Evolutionary conservation across 2,329 filamentous ascomycete species (phyloP).

Genomic region (Periconia sp.): DNA sequence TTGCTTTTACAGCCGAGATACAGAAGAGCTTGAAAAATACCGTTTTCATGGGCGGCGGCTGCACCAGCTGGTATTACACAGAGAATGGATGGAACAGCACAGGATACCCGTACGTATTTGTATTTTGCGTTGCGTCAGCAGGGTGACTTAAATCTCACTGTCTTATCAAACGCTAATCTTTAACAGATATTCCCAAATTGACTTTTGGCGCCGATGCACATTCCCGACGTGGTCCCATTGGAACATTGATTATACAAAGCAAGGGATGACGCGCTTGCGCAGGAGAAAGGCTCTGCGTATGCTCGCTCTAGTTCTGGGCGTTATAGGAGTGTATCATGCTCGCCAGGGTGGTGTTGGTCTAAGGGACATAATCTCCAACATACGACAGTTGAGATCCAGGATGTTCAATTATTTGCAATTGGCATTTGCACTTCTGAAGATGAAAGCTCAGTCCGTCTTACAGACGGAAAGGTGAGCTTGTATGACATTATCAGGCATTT

Average conservation of each 20-base stretch:
- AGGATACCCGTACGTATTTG: constrained; percentile 56
- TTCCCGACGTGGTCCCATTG: constrained; percentile 59
- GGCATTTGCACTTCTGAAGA: too few species aligned
- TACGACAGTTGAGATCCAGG: constrained; percentile 9
- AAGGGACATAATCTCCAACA: constrained; percentile 18
- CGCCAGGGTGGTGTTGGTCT: constrained; percentile 24
- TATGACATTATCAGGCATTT: too few species aligned
- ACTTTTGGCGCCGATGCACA: constrained; percentile 53
- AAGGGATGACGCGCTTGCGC: constrained; percentile 45
- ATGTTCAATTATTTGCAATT: neutral
- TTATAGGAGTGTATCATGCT: constrained; percentile 29
- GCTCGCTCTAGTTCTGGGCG: constrained; percentile 18
- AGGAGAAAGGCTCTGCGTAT: constrained; percentile 17
- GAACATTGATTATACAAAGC: constrained; percentile 54
- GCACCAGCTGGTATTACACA: constrained; percentile 65
- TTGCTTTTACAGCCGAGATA: constrained; percentile 57
- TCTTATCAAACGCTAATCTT: neutral
- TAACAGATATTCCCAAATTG: constrained; percentile 47
- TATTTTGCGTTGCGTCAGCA: neutral
- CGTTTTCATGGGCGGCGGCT: constrained; percentile 54
- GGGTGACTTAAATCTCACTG: neutral
- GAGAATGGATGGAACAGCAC: constrained; percentile 79
- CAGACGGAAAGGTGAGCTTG: too few species aligned
- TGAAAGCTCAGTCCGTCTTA: too few species aligned
- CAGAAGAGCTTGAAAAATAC: constrained; percentile 49